Conservation (phyloP, 2,329 filamentous ascomycete species). For the Nemania abortiva region DNA sequence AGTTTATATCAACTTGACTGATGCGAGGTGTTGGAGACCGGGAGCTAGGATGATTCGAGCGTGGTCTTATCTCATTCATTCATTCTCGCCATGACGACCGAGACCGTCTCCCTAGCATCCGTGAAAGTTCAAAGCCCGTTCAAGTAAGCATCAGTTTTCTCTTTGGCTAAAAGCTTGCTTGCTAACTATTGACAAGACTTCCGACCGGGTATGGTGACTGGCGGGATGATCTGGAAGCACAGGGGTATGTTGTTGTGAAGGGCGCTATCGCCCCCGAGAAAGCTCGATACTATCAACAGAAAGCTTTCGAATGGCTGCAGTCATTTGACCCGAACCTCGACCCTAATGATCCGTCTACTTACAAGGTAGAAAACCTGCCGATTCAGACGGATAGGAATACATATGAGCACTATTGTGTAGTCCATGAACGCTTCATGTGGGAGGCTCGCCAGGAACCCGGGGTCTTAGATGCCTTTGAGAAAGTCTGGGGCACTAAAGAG, state of each 20-base stretch:
- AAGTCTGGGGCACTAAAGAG: slow-evolving; percentile 59
- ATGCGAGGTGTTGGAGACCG: neutral
- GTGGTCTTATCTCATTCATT: neutral
- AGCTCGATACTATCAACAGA: slow-evolving; percentile 39
- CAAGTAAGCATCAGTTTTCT: slow-evolving; percentile 1
- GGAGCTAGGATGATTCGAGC: neutral
- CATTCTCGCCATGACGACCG: slow-evolving; percentile 2
- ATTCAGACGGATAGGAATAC: slow-evolving; percentile 63
- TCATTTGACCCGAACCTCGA: slow-evolving; percentile 40
- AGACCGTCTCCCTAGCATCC: slow-evolving; percentile 4
- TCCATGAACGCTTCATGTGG: slow-evolving; percentile 64
- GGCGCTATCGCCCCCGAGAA: slow-evolving; percentile 42
- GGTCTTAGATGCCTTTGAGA: slow-evolving; percentile 60
- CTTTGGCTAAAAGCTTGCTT: neutral
- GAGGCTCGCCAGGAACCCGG: slow-evolving; percentile 61
- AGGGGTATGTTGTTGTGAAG: slow-evolving; percentile 49
- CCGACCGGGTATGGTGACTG: slow-evolving; percentile 38
- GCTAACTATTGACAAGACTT: slow-evolving; percentile 10
- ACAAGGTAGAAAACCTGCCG: slow-evolving; percentile 51
- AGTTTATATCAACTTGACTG: slow-evolving; percentile 13
- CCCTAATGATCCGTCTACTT: slow-evolving; percentile 55
- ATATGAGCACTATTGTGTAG: slow-evolving; percentile 59
- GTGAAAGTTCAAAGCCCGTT: slow-evolving; percentile 20
- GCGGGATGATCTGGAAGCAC: slow-evolving; percentile 45
- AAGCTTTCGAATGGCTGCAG: slow-evolving; percentile 38